Percentiles rank a stretch among this genome's conserved stretches.
phyloP scores from a whole-genome alignment of 305 asterid genomes.

The Salvia sclarea region DNA sequence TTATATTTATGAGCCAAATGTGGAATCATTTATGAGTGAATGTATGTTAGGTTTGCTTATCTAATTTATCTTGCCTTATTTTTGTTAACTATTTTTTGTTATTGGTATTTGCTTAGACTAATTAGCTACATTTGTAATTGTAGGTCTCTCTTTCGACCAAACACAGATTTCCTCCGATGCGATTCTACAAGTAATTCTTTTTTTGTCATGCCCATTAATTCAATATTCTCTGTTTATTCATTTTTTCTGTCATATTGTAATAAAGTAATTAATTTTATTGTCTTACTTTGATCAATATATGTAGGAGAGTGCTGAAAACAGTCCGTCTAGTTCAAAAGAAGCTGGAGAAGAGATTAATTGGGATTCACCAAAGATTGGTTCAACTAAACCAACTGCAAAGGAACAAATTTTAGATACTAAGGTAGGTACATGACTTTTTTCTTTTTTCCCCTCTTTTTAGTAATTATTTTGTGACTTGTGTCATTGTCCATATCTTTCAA shows the following conservation, averaged over 20 bases:
- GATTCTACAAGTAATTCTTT: too few species aligned
- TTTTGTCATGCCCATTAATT: too few species aligned
- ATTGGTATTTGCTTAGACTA: too few species aligned
- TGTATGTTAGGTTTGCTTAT: too few species aligned
- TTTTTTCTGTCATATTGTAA: neutral
- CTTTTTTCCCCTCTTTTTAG: too few species aligned
- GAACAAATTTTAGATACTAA: constrained; percentile 95
- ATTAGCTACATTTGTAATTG: too few species aligned
- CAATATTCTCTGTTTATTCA: constrained; percentile 9
- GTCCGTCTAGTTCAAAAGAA: constrained; percentile 76
- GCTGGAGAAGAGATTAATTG: constrained; percentile 88
- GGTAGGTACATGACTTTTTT: constrained; percentile 46
- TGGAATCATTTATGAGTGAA: too few species aligned
- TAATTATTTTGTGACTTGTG: neutral
- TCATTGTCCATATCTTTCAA: constrained; percentile 11
- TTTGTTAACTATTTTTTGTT: too few species aligned
- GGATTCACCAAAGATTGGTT: constrained; percentile 80
- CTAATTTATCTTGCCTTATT: too few species aligned
- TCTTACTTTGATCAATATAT: constrained; percentile 28
- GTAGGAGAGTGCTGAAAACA: constrained; percentile 85
- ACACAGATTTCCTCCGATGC: too few species aligned
- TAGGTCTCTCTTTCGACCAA: too few species aligned
- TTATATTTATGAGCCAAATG: too few species aligned
- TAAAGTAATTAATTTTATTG: constrained; percentile 3
- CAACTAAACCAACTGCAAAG: constrained; percentile 74